phyloP scores from a whole-genome alignment of 495 filamentous ascomycete genomes.

The Neurospora sp. region DNA sequence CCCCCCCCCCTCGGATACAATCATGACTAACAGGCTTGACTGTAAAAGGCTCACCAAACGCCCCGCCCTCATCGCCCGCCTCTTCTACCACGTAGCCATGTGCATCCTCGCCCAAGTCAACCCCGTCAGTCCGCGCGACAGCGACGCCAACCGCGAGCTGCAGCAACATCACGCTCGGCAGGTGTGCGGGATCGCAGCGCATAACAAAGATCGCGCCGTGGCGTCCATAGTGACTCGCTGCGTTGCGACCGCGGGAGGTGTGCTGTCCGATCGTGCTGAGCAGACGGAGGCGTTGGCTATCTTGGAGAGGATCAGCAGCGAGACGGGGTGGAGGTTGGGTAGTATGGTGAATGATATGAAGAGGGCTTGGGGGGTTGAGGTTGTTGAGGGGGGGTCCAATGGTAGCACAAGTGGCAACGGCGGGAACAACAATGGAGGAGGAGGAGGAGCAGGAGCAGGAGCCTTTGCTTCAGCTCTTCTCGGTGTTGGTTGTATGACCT shows the following conservation, averaged over 20 bases:
- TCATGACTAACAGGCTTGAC: constrained; percentile 3
- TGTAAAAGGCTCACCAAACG: constrained; percentile 65
- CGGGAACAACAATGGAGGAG: neutral
- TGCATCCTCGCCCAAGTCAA: constrained; percentile 72
- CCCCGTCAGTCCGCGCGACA: constrained; percentile 42
- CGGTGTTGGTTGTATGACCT: neutral
- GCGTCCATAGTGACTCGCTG: constrained; percentile 67
- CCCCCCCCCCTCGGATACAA: too few relatives aligned
- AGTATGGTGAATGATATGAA: constrained; percentile 60
- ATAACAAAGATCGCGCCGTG: constrained; percentile 71
- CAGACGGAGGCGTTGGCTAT: constrained; percentile 78
- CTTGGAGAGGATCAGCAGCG: constrained; percentile 60
- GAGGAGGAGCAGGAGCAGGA: neutral
- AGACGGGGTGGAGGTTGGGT: constrained; percentile 68
- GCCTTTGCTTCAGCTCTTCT: constrained; percentile 2
- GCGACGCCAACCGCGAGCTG: constrained; percentile 57
- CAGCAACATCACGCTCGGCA: constrained; percentile 64
- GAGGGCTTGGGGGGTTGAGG: constrained; percentile 47
- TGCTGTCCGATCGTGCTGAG: constrained; percentile 54
- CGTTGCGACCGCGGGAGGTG: constrained; percentile 69
- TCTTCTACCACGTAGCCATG: constrained; percentile 88
- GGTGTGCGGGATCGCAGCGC: constrained; percentile 80
- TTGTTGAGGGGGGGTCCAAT: neutral
- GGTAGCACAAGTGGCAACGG: neutral
- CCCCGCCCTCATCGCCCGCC: constrained; percentile 64